Evolutionary conservation across 495 filamentous ascomycete species (phyloP), one percentile per base, ranked within the genome.

Genomic region (Aspergillus avenaceus): DNA sequence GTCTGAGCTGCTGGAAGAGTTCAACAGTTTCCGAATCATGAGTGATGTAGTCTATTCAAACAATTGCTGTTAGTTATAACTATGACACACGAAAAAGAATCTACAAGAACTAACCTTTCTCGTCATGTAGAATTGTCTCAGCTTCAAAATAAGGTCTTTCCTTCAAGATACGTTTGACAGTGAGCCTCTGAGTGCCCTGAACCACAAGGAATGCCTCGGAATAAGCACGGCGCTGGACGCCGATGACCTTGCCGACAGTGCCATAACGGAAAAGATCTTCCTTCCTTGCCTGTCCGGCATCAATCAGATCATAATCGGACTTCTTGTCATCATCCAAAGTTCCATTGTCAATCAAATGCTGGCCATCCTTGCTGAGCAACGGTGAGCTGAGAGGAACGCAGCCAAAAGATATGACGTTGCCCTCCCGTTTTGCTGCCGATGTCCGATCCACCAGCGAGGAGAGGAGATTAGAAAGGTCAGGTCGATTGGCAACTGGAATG

Each of bases 101-200:
- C n/a, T n/a, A n/a, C n/a, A n/a, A n/a, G n/a, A 18, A 58, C 52
- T 8, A n/a, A 83, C 78, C 75, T 43, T 76, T 76, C 28, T 85
- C 81, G 53, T 88, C 82, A 57, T 84, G 73, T 38, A 78, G 61
- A 45, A 71, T 67, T 1, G 95, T 83, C 53, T 82, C 84, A 11
- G 82, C 92, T 66, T 96, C 90, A 52, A 97, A 87, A 63, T 84
- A 97, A 3, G 90, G 87, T 41, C 84, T 83, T 45, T 95, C 87
- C 57, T 87, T 84, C 24, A 81, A 72, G 38, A 95, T 66, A 57
- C 84, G 85, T 41, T 86, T 85, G 8, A 96, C 69, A 41, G 79
- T 78, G 41, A 97, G 84, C 27, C 95, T 78, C 45, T 82, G 80
- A 13, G 89, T 66, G 18, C 95, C 95, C 59, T 97, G 90, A 8